Evolutionary conservation across 768 basidiomycete genomes (phyloP), one percentile per base, ranked within the genome.

Genomic region (Leucocoprinus birnbaumii): DNA sequence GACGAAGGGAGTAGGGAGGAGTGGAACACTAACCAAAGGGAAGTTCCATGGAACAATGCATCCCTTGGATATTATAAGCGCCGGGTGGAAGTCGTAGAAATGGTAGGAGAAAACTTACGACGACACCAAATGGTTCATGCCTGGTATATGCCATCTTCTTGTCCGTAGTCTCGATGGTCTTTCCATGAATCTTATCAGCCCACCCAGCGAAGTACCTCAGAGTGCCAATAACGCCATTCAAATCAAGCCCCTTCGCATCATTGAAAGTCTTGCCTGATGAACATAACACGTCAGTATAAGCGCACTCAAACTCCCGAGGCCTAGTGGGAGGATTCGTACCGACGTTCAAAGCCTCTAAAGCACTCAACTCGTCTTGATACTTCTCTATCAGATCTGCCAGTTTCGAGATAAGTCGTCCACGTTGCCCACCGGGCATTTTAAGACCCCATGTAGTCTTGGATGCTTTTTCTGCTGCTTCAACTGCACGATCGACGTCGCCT

Each of bases 181-280:
- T 81, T 2, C 89, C 91, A 4, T 78, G 73, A 48, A 88, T 71
- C 73, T 95, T 96, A 75, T 94, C 94, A 92, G n/a, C 90, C 86
- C 90, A 91, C 16, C 94, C 94, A 45, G 85, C 90, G 62, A 88
- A 98, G 72, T 95, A 96, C 37, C 82, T 76, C 59, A 93, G 66
- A 31, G 75, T 73, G 26, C 66, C 72, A 55, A 85, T 74, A 0
- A 79, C 68, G 51, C 67, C 68, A 0, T 64, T 62, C 2, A 89
- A 66, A 60, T 90, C 89, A 0, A 64, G 67, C n/a, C 63, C 68
- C 58, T 75, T 80, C 13, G 84, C 75, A 66, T 69, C 73, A 7
- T 47, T 38, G 63, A 76, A 85, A 1, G 81, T 77, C 70, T 87
- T 86, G 38, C 85, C 82, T 80, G 21, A 21, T 11, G 5, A 21